Conservation (phyloP, 108 stramenopile species). For the Fistulifera solaris region DNA sequence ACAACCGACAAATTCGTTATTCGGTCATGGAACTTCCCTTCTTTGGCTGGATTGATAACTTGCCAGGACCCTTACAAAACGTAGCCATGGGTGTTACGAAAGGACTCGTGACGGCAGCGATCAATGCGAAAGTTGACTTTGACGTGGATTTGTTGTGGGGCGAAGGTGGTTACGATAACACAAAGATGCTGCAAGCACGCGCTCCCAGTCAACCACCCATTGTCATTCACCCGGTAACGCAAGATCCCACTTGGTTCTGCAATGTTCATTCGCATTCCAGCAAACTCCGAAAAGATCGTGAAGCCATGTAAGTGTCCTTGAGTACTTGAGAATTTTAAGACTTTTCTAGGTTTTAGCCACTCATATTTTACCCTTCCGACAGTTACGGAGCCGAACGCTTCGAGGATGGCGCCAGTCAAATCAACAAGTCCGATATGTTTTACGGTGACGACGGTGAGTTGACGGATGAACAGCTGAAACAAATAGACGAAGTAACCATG, state of each 20-base stretch:
- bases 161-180: slow-evolving; percentile 76
- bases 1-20: slow-evolving; percentile 74
- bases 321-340: too few relatives aligned
- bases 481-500: slow-evolving; percentile 80
- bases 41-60: slow-evolving; percentile 76
- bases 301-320: slow-evolving; percentile 49
- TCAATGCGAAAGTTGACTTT: slow-evolving; percentile 89
- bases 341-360: too few relatives aligned
- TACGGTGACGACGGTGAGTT: slow-evolving; percentile 80
- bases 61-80: slow-evolving; percentile 50
- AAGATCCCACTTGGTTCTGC: slow-evolving; percentile 88
- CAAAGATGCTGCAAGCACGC: slow-evolving; percentile 77
- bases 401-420: slow-evolving; percentile 85
- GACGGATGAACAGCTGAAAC: slow-evolving; percentile 54
- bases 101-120: slow-evolving; percentile 62
- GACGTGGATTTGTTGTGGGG: slow-evolving; percentile 76
- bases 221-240: slow-evolving; percentile 74
- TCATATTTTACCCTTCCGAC: slow-evolving; percentile 1
- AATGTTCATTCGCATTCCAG: slow-evolving; percentile 86
- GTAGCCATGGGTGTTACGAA: slow-evolving; percentile 53
- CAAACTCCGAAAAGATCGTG: slow-evolving; percentile 73
- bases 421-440: slow-evolving; percentile 91
- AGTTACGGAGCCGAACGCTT: slow-evolving; percentile 85
- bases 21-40: slow-evolving; percentile 87
- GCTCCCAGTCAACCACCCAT: slow-evolving; percentile 82